Evolutionary conservation across 2,329 filamentous ascomycete species (phyloP).

Genomic region (Phialophora macrospora): DNA sequence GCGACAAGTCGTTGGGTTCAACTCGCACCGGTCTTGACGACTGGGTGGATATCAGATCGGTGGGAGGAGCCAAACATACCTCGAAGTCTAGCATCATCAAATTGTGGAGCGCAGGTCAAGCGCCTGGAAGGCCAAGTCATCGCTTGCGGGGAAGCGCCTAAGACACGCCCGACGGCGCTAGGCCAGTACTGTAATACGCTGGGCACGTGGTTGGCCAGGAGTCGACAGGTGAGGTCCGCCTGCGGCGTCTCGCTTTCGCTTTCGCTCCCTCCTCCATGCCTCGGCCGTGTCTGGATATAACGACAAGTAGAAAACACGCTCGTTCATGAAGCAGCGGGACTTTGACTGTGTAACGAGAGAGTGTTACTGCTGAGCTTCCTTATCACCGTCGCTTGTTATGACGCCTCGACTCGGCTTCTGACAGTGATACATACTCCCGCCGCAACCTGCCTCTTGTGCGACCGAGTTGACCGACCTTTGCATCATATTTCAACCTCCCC

Average conservation of each 20-base stretch:
- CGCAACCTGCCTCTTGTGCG: constrained; percentile 14
- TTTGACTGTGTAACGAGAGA: neutral
- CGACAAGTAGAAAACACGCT: neutral
- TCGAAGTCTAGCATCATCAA: neutral
- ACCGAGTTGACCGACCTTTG: constrained; percentile 22
- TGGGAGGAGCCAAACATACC: neutral
- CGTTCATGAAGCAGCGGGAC: neutral
- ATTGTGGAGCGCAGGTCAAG: neutral
- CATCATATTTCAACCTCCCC: constrained; percentile 9
- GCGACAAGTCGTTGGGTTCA: neutral
- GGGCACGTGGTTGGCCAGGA: neutral
- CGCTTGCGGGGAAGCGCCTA: neutral
- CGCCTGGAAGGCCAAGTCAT: neutral
- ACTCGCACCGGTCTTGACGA: neutral
- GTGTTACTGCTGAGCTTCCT: neutral
- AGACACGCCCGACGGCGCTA: neutral
- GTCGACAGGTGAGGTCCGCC: neutral
- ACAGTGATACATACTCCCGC: constrained; percentile 9
- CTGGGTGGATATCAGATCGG: neutral
- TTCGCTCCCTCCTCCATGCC: neutral
- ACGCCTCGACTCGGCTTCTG: constrained; percentile 8
- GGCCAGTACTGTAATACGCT: neutral
- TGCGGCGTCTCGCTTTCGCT: neutral
- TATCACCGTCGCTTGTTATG: neutral
- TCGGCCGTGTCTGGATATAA: neutral